Base-by-base conservation (phyloP, 176 grass and related monocot genomes). In the Metroxylon sagu region DNA sequence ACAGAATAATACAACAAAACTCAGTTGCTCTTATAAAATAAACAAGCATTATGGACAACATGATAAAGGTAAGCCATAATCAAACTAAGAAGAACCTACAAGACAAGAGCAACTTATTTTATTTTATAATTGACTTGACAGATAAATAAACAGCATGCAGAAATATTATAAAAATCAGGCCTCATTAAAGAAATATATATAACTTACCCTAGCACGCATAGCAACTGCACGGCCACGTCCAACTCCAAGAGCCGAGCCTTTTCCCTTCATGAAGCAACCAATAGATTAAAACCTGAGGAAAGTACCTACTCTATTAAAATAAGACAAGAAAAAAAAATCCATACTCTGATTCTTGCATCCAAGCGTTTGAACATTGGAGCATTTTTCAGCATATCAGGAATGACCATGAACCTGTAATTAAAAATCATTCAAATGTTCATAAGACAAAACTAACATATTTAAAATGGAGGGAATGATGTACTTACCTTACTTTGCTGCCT, bases 341-440 rank as follows among this genome's bases (percentile, higher is more conserved):
- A 14, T 64, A 84, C 81, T 43, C 59, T 64, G 53, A 84, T 84
- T 74, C 69, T 70, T 53, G 81, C 81, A 66, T 84, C 81, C 64
- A 84, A 61, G 0, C 81, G 81, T 61, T 84, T 84, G 65, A 84
- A 84, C 81, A 84, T 89, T 6, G 81, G 86, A 0, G 78, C 86
- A 50, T 89, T 89, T 63, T 89, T 89, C 70, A 85, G 74, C 86
- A 89, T 89, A 72, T 89, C 81, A 26, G 78, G 81, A 53, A 89
- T 85, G 10, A 89, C 77, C 77, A 85, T 89, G 69, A 89, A 89
- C 18, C 86, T 77, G 59, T 14, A 77, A 53, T 4, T 4, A 52
- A 50, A 75, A 73, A 76, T 30, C 49, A 56, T 26, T 3, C 19
- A 50, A 30, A 8, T 26, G 72, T 53, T 49, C 49, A 35, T 3